Conservation (phyloP, 73 alveolate species). For the Tetrahymena thermophila region DNA sequence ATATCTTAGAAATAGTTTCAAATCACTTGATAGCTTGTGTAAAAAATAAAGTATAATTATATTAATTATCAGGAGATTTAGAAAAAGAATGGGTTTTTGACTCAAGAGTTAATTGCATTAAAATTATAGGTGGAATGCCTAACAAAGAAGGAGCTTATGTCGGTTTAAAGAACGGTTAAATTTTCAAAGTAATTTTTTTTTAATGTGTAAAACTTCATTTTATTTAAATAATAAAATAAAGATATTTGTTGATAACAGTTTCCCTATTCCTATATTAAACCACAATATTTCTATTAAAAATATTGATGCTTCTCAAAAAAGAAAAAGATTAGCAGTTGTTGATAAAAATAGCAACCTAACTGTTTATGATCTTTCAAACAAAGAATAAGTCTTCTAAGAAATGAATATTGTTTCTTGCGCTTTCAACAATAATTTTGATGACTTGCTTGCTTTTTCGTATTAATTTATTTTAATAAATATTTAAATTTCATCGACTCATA, state of each 20-base stretch:
- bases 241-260: constrained; percentile 26
- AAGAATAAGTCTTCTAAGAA: constrained; percentile 28
- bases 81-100: constrained; percentile 37
- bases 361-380: constrained; percentile 2
- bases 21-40: constrained; percentile 12
- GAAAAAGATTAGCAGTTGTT: constrained; percentile 19
- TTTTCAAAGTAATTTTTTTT: background rate
- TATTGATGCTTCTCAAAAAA: constrained; percentile 5
- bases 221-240: background rate
- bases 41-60: constrained; percentile 1
- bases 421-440: constrained; percentile 32
- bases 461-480: background rate
- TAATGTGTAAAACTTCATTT: background rate
- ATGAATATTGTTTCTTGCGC: constrained; percentile 38
- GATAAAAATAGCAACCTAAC: constrained; percentile 21
- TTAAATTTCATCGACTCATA: background rate
- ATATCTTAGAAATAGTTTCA: background rate
- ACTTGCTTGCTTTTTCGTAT: constrained; percentile 27
- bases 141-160: constrained; percentile 23
- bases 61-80: constrained; percentile 34
- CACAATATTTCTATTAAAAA: background rate
- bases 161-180: constrained; percentile 22
- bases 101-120: background rate
- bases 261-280: constrained; percentile 16
- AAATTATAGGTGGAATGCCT: constrained; percentile 9